Percentiles rank a stretch among this genome's conserved stretches.
Conservation (phyloP, 768 basidiomycete genomes). For the Lactarius akahatsu region DNA sequence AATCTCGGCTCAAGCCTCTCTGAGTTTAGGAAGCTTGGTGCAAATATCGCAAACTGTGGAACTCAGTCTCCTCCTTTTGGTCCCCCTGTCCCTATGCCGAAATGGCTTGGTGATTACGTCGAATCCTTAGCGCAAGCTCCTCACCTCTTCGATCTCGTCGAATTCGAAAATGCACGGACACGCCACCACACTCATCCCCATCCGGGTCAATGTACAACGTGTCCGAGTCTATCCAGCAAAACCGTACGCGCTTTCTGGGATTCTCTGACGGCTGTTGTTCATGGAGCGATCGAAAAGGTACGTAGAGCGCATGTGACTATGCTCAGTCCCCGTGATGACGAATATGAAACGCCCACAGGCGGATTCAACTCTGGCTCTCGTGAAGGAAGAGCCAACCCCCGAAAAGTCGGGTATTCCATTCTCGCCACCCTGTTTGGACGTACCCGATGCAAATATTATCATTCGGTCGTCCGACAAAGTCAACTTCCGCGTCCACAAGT, state of each 20-base stretch:
- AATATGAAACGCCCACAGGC: not conserved
- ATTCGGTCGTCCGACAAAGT: slow-evolving; percentile 34
- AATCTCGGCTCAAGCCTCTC: not conserved
- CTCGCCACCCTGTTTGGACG: not conserved
- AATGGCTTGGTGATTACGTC: not conserved
- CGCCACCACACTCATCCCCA: not conserved
- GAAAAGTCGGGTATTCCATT: not conserved
- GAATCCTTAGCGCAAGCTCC: not conserved
- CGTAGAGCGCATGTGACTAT: not conserved
- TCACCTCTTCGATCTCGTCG: not conserved
- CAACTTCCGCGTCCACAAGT: slow-evolving; percentile 34
- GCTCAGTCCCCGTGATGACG: not conserved
- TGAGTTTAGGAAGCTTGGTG: not conserved
- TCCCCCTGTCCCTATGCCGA: not conserved
- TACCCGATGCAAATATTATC: slow-evolving; percentile 26
- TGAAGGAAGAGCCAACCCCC: not conserved
- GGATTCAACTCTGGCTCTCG: not conserved
- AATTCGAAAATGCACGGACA: not conserved
- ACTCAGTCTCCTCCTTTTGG: too few species aligned
- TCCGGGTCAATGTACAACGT: not conserved
- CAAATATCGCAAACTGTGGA: not conserved
- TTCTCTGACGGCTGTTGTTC: not conserved
- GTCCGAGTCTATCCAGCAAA: not conserved
- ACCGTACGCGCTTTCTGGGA: not conserved
- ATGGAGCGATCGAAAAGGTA: not conserved